These are phyloP conservation scores for Lipomyces sp. DNA, from an alignment of 805 yeast genomes.

Conservation along the genomic window DNA sequence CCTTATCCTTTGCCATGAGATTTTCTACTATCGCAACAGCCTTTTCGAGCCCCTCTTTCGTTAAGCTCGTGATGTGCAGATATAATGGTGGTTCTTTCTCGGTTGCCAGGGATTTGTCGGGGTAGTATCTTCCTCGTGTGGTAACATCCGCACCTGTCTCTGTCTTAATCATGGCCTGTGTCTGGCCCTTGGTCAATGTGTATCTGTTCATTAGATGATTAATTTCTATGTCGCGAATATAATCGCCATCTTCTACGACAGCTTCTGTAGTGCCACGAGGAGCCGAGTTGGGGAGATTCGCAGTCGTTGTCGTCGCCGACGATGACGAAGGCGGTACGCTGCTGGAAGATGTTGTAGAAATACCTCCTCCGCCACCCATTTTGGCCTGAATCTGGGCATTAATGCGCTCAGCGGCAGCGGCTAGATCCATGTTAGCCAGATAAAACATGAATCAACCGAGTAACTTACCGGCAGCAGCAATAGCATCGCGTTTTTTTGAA, in stretches of 20 bases:
- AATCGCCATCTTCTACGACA: constrained; percentile 32
- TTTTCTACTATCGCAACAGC: constrained; percentile 73
- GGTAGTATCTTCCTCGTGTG: constrained; percentile 47
- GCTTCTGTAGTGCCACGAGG: constrained; percentile 13
- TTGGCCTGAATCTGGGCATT: constrained; percentile 42
- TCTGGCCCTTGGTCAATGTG: constrained; percentile 45
- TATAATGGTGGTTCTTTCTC: constrained; percentile 44
- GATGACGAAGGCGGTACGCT: neutral
- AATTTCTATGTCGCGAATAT: constrained; percentile 43
- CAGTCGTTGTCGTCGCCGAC: neutral
- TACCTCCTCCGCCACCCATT: constrained; percentile 9
- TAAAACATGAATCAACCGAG: neutral
- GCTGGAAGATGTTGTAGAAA: constrained; percentile 2
- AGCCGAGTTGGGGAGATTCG: constrained; percentile 3
- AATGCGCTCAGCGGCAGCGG: constrained; percentile 46
- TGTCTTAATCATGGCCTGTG: constrained; percentile 42
- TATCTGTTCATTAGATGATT: constrained; percentile 47
- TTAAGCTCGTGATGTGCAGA: constrained; percentile 66
- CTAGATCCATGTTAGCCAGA: constrained; percentile 15
- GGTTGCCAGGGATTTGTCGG: constrained; percentile 45
- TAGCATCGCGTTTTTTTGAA: constrained; percentile 39
- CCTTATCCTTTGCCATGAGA: constrained; percentile 41
- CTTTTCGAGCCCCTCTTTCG: constrained; percentile 51
- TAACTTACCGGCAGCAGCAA: constrained; percentile 39
- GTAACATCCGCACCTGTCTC: constrained; percentile 45